Evolutionary conservation across 164 flowering plant genomes (phyloP), one percentile per base, ranked within the genome.

Genomic region (Hamamelis virginiana): DNA sequence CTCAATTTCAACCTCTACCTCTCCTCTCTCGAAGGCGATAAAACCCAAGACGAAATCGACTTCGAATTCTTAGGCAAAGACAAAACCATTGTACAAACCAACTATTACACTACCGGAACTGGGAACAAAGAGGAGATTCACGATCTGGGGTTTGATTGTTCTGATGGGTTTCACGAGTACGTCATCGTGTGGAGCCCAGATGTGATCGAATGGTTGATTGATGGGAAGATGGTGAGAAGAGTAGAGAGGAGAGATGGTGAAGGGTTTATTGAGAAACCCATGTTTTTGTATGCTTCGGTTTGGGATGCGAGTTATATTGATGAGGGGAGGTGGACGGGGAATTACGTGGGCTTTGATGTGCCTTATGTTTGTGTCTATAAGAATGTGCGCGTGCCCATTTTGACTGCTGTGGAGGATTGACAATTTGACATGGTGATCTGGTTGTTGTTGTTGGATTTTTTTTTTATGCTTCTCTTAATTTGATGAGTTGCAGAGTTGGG

Each of bases 261-360:
- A 33, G 77, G 41, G 25, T 84, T 83, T 67, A 86, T 85, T 8
- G 77, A 77, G 72, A 84, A 81, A 38, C 78, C 86, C 22, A 86
- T 84, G 88, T 84, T 76, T 72, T 59, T 83, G 75, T 86, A 86
- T 73, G 82, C 86, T 1, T 84, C 87, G 0, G 76, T 85, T 59
- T 87, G 91, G 87, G 86, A 85, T 76, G 91, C 91, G 0, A 85
- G 88, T 67, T 76, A 74, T 67, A 83, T 85, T 68, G 87, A 77
- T 45, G 83, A 77, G 21, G 90, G 74, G 18, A 77, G 81, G 69
- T 84, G 88, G 88, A 72, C 83, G 25, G 90, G 90, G 10, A 46
- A 62, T 21, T 86, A 79, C 50, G 71, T 62, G 12, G 90, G 90
- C 1, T 80, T 74, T 43, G 87, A 86, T 67, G 85, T 79, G 21